Evolutionary conservation across 2,329 filamentous ascomycete genomes (phyloP), one percentile per base, ranked within the genome.

Genomic region (Polytolypa hystricis): DNA sequence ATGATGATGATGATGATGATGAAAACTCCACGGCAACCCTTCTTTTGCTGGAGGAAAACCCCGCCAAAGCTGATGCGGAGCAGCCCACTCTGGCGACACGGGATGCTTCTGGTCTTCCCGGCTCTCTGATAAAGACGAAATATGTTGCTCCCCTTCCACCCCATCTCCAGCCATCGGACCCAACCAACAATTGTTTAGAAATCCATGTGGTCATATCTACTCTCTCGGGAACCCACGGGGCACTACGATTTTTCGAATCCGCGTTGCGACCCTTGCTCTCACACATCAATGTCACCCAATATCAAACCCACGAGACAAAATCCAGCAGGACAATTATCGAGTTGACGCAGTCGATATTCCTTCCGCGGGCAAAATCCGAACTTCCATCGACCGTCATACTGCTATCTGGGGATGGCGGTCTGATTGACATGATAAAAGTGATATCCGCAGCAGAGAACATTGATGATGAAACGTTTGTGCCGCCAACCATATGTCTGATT

Each of bases 321-420:
- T 79, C 73, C 19, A 63, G 71, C 1, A 61, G 74, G 2, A 82
- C 73, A 9, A 71, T 95, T 27, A 65, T 67, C 4, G 65, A 81
- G 1, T 74, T 93, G 36, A 73, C 80, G 0, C 61, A 50, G 34
- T 47, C 53, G 26, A 50, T 57, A 15, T 61, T 79, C 42, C 57
- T 73, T 9, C 60, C 65, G 2, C 52, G 54, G 25, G 74, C 74
- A 10, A 66, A 65, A 39, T 37, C 58, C 35, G 66, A 66, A 1
- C 45, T 60, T 4, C 47, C 54, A 9, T 73, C 79, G 51, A 77
- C 78, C 0, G 68, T 95, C 17, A 61, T 95, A 19, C 70, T 96
- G 9, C 68, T 95, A 4, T 89, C 82, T 33, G 89, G 89, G 5
- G 89, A 96, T 56, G 89, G 89, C 10, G 89, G 86, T 4, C 59